Evolutionary conservation across 768 basidiomycete genomes (phyloP), one percentile per base, ranked within the genome.

Genomic region (Dentipellis sp.): DNA sequence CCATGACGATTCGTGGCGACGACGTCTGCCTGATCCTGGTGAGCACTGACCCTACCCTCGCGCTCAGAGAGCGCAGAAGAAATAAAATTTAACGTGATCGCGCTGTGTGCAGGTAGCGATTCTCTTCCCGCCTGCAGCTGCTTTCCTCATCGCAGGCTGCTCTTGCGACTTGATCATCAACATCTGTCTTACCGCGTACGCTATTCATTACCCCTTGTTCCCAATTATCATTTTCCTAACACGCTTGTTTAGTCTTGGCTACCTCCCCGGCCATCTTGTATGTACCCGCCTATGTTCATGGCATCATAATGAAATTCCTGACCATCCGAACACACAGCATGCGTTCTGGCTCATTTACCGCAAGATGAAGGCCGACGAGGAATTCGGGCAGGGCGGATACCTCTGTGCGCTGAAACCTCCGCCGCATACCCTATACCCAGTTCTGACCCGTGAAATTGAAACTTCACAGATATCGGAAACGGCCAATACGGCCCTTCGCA

Each of bases 261-360:
- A 88, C 68, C 67, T 91, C 53, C 88, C 89, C 0, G 88, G 81
- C 2, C 76, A 73, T 56, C 67, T 81, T 48, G 79, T 78, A 50
- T 57, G 77, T 67, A 52, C 37, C 16, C 4, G 16, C 42, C 10
- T 40, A 37, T 5, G 35, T 34, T n/a, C 11, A 14, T n/a, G 12
- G 3, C 2, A 17, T 14, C 42, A n/a, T 45, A 19, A n/a, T 7
- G 17, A 50, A 21, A 50, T 19, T 29, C 22, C 47, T 39, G 29
- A 39, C 55, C 34, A 37, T 21, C 34, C 9, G 35, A 22, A 29
- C 34, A 40, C 46, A 5, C 53, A 81, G 80, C 90, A 93, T 65
- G 87, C 89, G 1, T 91, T 92, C 73, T 92, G 87, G 87, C 77
- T 94, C 53, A 91, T 93, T 56, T 92, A 92, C 73, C 86, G 78